Percentiles rank a stretch among this genome's conserved stretches.
phyloP scores from a whole-genome alignment of 2,329 filamentous ascomycete species.

The Colletotrichum salicis region DNA sequence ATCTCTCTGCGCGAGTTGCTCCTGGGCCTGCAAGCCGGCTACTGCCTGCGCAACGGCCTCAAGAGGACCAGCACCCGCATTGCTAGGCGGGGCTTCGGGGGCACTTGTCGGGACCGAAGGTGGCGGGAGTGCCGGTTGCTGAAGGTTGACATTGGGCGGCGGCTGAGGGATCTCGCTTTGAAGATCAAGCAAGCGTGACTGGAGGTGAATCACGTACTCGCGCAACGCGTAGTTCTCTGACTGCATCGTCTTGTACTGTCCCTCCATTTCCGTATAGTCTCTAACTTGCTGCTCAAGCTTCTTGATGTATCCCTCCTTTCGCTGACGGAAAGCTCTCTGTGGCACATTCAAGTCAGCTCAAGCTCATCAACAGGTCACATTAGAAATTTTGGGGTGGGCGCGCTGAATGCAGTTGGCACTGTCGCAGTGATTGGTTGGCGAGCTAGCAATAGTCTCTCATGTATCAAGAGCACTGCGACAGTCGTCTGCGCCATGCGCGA shows the following conservation, averaged over 20 bases:
- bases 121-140: conserved; percentile 54
- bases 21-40: conserved; percentile 54
- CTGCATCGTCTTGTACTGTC: conserved; percentile 82
- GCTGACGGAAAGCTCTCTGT: conserved; percentile 94
- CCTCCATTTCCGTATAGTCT: conserved; percentile 79
- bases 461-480: conserved; percentile 2
- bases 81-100: conserved; percentile 20
- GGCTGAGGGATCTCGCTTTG: conserved; percentile 87
- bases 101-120: conserved; percentile 37
- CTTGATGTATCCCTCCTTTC: conserved; percentile 98
- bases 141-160: conserved; percentile 81
- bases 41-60: conserved; percentile 64
- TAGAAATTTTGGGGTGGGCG: background rate
- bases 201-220: conserved; percentile 92
- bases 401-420: background rate
- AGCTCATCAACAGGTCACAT: background rate
- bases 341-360: conserved; percentile 40
- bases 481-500: background rate
- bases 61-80: conserved; percentile 48
- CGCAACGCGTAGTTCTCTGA: conserved; percentile 89
- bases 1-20: conserved; percentile 50
- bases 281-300: conserved; percentile 95
- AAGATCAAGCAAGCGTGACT: conserved; percentile 84
- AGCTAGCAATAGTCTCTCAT: conserved; percentile 32
- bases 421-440: background rate